Evolutionary conservation across 352 stramenopile species (phyloP), one percentile per base, ranked within the genome.

Genomic region (Peronospora farinosa): DNA sequence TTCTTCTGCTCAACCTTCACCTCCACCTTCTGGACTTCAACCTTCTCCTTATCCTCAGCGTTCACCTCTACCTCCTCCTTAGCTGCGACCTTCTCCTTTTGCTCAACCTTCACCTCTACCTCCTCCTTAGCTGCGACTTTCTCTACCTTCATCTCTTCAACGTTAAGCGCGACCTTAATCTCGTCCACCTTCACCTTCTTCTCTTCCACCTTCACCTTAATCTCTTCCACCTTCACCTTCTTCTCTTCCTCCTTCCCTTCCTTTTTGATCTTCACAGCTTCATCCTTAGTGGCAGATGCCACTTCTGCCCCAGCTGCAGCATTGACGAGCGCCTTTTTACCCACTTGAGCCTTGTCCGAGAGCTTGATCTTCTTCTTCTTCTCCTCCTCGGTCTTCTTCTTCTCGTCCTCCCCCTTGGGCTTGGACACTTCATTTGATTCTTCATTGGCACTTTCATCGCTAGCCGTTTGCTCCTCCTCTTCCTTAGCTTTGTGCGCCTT

Each of bases 261-360:
- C 39, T 50, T 33, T 38, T 63, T 67, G 27, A 33, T 35, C 8
- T 74, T 46, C 46, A 41, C 44, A 33, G 51, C 54, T 25, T 65
- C 69, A 15, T 69, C 65, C 55, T 71, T 64, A 32, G 66, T 54
- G 12, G 54, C 54, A 4, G 53, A 63, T 45, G 57, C 51, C 27
- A 69, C 61, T 6, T 57, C 62, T 5, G 50, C 55, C 17, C 54
- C 58, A 38, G 60, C 58, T 0, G 62, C 59, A 13, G 58, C 54
- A 21, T 65, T 62, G 23, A 66, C 62, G 0, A 72, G 45, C 10
- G 54, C 58, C 35, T 61, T 60, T 54, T 69, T 72, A 27, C 54
- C 66, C 10, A 54, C 54, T 36, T 52, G 42, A 12, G 54, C 54
- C 40, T 66, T 68, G 31, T 47, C 41, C 33, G 57, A 63, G 13